Percentiles rank a stretch among this genome's conserved stretches.
Evolutionary conservation across 495 filamentous ascomycete species (phyloP).

Genomic region (Aspergillus bertholletiae): DNA sequence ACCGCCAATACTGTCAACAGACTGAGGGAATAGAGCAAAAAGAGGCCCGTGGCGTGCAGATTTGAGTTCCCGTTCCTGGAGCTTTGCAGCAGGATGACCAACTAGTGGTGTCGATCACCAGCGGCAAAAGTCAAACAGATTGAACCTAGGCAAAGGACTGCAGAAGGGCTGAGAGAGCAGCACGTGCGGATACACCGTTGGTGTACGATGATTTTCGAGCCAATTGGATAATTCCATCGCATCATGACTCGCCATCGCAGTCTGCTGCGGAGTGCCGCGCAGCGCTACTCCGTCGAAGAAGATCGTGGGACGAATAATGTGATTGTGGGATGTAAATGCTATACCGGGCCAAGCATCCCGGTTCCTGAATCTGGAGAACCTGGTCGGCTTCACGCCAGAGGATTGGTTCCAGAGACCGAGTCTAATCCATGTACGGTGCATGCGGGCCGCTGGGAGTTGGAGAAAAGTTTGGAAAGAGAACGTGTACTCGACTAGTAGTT

Average conservation of each 20-base stretch:
- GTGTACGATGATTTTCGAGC: not conserved
- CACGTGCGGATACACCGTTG: conserved; percentile 10
- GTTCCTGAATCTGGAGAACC: not conserved
- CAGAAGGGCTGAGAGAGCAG: not conserved
- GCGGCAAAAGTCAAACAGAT: not conserved
- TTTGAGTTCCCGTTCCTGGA: conserved; percentile 8
- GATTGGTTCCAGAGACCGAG: conserved; percentile 6
- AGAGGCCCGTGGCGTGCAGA: not conserved
- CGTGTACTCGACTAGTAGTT: too few species aligned
- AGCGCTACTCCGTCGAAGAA: not conserved
- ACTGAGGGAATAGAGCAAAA: not conserved
- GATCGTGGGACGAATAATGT: not conserved
- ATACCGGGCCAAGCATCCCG: not conserved
- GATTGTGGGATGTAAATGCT: not conserved
- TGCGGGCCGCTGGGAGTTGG: conserved; percentile 6
- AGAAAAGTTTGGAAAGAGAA: conserved; percentile 1
- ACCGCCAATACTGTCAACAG: not conserved
- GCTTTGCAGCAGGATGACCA: not conserved
- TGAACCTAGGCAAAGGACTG: not conserved
- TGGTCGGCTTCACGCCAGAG: not conserved
- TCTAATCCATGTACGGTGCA: conserved; percentile 11
- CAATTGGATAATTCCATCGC: not conserved
- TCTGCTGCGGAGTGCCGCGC: not conserved
- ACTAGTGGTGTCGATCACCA: conserved; percentile 6
- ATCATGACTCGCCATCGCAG: not conserved